A percentile compares a stretch with the other conserved stretches of the same genome.
phyloP scores from a whole-genome alignment of 1,284 basidiomycete species.

The Moniliophthora roreri region DNA sequence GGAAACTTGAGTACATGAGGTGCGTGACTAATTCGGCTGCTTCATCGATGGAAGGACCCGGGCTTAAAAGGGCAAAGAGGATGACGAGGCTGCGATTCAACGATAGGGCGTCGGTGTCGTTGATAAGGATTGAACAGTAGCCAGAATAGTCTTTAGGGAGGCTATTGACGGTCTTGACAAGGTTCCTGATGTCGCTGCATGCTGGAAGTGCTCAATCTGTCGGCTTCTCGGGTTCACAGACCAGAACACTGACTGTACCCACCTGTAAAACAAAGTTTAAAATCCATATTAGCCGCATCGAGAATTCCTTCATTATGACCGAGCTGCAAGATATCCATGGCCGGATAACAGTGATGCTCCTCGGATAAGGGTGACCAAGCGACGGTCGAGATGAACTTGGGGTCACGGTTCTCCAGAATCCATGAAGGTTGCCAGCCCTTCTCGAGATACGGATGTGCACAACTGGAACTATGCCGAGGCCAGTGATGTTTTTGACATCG shows the following conservation, averaged over 20 bases:
- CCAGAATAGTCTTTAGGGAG: conserved; percentile 24
- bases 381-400: conserved; percentile 9
- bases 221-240: background rate
- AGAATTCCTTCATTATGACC: conserved; percentile 12
- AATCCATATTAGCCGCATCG: conserved; percentile 1
- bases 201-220: conserved; percentile 5
- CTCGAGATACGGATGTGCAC: conserved; percentile 16
- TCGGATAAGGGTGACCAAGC: background rate
- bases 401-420: conserved; percentile 14
- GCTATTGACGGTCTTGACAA: conserved; percentile 25
- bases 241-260: background rate
- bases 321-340: conserved; percentile 13
- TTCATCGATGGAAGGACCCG: conserved; percentile 20
- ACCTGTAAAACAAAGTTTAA: conserved; percentile 18
- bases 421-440: conserved; percentile 17
- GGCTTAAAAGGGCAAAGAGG: conserved; percentile 23
- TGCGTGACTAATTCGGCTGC: conserved; percentile 26
- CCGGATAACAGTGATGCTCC: conserved; percentile 9
- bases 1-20: conserved; percentile 25
- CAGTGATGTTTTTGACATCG: conserved; percentile 18
- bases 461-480: conserved; percentile 14
- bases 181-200: conserved; percentile 24
- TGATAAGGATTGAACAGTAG: conserved; percentile 24
- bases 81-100: conserved; percentile 24
- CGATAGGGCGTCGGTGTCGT: conserved; percentile 20